Percentiles rank a stretch among this genome's conserved stretches.
These are phyloP conservation scores for Chlorella sp. DNA, from an alignment of 139 green algal species.

Conservation along the genomic window DNA sequence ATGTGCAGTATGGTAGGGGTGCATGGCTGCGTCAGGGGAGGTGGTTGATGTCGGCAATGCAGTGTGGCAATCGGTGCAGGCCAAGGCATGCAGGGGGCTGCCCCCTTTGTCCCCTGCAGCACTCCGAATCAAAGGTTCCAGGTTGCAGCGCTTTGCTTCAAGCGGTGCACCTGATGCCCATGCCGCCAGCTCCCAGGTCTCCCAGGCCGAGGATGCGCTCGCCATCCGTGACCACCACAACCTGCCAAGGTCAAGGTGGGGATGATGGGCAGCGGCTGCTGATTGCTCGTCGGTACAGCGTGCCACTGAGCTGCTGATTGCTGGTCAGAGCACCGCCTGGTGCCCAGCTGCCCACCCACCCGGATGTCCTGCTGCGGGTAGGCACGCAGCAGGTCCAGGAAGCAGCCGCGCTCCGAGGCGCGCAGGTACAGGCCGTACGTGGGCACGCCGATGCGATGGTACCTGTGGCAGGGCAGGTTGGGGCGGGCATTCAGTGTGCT, in stretches of 20 bases:
- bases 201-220: constrained; percentile 77
- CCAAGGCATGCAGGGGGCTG: neutral
- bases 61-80: neutral
- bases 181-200: constrained; percentile 70
- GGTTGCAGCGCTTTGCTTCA: no score
- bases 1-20: no score
- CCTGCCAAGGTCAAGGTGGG: no score
- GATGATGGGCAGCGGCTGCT: no score
- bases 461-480: constrained; percentile 28
- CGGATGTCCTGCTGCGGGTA: constrained; percentile 60
- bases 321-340: no score
- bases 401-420: constrained; percentile 19
- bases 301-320: no score
- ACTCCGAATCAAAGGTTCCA: neutral
- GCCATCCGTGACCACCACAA: constrained; percentile 70
- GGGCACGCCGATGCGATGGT: constrained; percentile 57
- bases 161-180: constrained; percentile 52
- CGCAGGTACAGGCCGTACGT: constrained; percentile 55
- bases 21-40: no score
- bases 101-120: neutral
- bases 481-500: no score
- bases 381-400: constrained; percentile 53
- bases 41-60: no score
- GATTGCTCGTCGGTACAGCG: no score
- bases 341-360: constrained; percentile 4